A percentile compares a stretch with the other conserved stretches of the same genome.
Conservation (phyloP, 106 monocot species). For the Dendrobium nobile region DNA sequence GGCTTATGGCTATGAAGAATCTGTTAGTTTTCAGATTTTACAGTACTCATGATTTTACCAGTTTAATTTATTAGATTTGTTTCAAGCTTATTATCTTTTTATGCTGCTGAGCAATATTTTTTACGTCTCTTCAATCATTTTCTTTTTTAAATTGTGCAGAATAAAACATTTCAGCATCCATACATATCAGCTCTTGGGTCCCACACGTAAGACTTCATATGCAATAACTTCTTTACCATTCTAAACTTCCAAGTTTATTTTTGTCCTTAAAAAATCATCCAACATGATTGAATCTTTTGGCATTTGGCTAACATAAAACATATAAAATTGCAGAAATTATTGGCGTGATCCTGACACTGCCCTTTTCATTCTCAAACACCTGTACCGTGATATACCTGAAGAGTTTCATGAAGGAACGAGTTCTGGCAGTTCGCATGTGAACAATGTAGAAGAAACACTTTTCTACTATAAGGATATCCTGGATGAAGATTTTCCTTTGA, state of each 20-base stretch:
- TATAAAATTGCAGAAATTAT: slow-evolving; percentile 57
- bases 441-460: slow-evolving; percentile 18
- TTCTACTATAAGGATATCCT: slow-evolving; percentile 64
- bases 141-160: slow-evolving; percentile 38
- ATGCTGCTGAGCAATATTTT: neutral
- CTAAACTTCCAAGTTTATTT: neutral
- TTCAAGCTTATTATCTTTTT: neutral
- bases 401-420: slow-evolving; percentile 29
- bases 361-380: slow-evolving; percentile 89
- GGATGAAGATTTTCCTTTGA: slow-evolving; percentile 82
- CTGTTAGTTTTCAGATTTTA: no score
- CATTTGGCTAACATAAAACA: neutral
- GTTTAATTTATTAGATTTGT: neutral
- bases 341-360: slow-evolving; percentile 97
- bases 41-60: no score
- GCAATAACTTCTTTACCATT: neutral
- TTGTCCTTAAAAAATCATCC: neutral
- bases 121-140: neutral
- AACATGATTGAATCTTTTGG: neutral
- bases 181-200: slow-evolving; percentile 83
- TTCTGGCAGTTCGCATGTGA: slow-evolving; percentile 2
- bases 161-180: slow-evolving; percentile 88
- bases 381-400: slow-evolving; percentile 86
- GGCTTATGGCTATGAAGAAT: no score
- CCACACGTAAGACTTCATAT: slow-evolving; percentile 64